Percentiles rank a stretch among this genome's conserved stretches.
phyloP scores from a whole-genome alignment of 139 green algal species.

The Chlorella sp. region DNA sequence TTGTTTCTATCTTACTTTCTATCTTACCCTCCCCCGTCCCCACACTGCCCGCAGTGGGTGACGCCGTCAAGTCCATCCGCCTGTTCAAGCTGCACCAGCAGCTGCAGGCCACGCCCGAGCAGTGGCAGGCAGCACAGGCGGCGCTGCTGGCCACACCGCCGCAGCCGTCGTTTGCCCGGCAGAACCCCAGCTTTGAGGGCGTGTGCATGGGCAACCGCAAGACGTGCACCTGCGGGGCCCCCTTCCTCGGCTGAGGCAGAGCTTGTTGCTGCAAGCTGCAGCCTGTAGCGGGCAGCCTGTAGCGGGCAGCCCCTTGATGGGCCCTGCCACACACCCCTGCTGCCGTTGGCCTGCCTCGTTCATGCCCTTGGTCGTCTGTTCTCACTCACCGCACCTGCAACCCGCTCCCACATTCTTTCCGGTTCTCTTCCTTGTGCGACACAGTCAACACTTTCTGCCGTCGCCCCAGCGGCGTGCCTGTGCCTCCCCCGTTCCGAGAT shows the following conservation, averaged over 20 bases:
- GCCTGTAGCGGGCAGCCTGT: no score
- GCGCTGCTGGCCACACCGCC: slow-evolving; percentile 68
- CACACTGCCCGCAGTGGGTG: slow-evolving; percentile 32
- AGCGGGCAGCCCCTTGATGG: no score
- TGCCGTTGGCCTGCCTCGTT: no score
- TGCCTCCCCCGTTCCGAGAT: neutral
- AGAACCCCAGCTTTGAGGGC: slow-evolving; percentile 83
- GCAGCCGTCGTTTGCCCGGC: slow-evolving; percentile 78
- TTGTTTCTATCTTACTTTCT: no score
- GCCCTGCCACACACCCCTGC: no score
- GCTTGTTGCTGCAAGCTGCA: no score
- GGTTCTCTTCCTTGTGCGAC: neutral
- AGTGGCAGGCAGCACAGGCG: slow-evolving; percentile 66
- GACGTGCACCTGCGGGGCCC: slow-evolving; percentile 84
- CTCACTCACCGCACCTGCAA: no score
- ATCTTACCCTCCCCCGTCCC: neutral
- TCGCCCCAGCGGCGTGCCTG: no score
- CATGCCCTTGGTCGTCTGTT: no score
- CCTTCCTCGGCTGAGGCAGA: slow-evolving; percentile 80
- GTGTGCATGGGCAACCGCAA: slow-evolving; percentile 95
- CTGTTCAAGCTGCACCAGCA: slow-evolving; percentile 86
- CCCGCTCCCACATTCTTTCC: neutral
- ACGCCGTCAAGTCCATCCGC: slow-evolving; percentile 89
- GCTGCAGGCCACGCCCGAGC: slow-evolving; percentile 52
- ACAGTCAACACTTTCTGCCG: no score